These are phyloP conservation scores for Basidiobolus heterosporus DNA, from an alignment of 371 early-diverging fungal genomes.

Conservation along the genomic window DNA sequence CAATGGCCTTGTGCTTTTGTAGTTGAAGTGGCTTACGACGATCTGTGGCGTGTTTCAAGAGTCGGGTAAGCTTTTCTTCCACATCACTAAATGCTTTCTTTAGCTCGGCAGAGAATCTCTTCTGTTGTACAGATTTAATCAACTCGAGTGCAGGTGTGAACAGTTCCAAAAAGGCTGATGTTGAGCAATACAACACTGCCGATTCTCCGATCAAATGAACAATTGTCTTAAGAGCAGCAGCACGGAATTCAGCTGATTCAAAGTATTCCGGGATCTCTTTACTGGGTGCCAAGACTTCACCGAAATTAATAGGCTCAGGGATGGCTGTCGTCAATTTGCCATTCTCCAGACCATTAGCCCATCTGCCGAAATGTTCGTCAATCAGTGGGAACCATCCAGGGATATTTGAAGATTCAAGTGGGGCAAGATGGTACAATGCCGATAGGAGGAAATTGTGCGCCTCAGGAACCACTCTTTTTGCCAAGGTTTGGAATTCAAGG, in stretches of 20 bases:
- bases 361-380: slow-evolving; percentile 3
- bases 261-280: background rate
- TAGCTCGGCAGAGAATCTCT: slow-evolving; percentile 1
- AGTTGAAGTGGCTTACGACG: slow-evolving; percentile 54
- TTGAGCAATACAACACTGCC: slow-evolving; percentile 30
- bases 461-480: slow-evolving; percentile 78
- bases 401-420: slow-evolving; percentile 16
- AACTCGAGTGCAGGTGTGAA: slow-evolving; percentile 27
- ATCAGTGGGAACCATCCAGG: slow-evolving; percentile 33
- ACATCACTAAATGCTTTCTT: slow-evolving; percentile 7
- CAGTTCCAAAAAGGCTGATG: slow-evolving; percentile 38
- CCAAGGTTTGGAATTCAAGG: slow-evolving; percentile 49
- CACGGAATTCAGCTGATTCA: too few relatives aligned
- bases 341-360: background rate
- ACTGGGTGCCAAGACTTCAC: background rate
- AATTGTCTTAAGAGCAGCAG: background rate
- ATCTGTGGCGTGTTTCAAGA: slow-evolving; percentile 33
- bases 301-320: background rate
- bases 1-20: slow-evolving; percentile 71
- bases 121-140: slow-evolving; percentile 10
- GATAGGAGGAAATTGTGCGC: slow-evolving; percentile 48
- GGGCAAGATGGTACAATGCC: slow-evolving; percentile 26
- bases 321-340: background rate
- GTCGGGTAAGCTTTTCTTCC: slow-evolving; percentile 21
- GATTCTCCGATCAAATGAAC: slow-evolving; percentile 26